A percentile compares a stretch with the other conserved stretches of the same genome.
These are phyloP conservation scores for Hanseniaspora pseudoguilliermondii DNA, from an alignment of 805 yeast genomes.

Conservation along the genomic window DNA sequence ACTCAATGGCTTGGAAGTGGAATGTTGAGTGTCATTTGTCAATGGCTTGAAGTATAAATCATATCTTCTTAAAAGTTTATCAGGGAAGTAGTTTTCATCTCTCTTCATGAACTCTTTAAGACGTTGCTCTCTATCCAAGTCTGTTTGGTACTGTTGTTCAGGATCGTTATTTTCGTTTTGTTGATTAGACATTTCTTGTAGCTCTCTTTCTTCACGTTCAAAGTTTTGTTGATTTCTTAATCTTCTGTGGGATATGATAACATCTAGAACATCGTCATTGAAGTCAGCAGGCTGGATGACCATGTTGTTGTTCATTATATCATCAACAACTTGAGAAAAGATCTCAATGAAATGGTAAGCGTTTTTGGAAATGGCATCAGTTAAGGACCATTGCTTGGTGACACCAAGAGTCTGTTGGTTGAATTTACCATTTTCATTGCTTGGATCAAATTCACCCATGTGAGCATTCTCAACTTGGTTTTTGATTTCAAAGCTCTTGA, in stretches of 20 bases:
- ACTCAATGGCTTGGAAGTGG: constrained; percentile 38
- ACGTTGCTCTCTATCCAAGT: constrained; percentile 15
- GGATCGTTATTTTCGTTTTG: constrained; percentile 16
- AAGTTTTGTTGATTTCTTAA: constrained; percentile 45
- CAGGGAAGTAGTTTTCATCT: constrained; percentile 55
- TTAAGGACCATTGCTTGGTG: constrained; percentile 24
- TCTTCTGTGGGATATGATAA: constrained; percentile 78
- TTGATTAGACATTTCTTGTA: constrained; percentile 22
- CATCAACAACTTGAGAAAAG: constrained; percentile 63
- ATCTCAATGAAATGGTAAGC: constrained; percentile 69
- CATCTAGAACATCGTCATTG: constrained; percentile 86
- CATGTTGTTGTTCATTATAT: constrained; percentile 47
- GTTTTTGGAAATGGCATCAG: constrained; percentile 53
- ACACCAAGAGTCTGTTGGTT: background rate
- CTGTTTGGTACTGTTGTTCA: constrained; percentile 16
- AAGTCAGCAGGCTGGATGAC: constrained; percentile 46
- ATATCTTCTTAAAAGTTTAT: constrained; percentile 78
- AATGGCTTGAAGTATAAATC: constrained; percentile 76
- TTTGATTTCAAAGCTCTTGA: constrained; percentile 52
- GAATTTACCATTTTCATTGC: background rate
- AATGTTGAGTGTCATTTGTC: constrained; percentile 29
- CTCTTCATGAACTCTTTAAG: constrained; percentile 28
- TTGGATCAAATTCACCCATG: constrained; percentile 21
- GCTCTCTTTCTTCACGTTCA: constrained; percentile 16
- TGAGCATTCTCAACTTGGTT: constrained; percentile 27